phyloP scores from a whole-genome alignment of 78 protist genomes.

The Dictyostelium brefeldianum region DNA sequence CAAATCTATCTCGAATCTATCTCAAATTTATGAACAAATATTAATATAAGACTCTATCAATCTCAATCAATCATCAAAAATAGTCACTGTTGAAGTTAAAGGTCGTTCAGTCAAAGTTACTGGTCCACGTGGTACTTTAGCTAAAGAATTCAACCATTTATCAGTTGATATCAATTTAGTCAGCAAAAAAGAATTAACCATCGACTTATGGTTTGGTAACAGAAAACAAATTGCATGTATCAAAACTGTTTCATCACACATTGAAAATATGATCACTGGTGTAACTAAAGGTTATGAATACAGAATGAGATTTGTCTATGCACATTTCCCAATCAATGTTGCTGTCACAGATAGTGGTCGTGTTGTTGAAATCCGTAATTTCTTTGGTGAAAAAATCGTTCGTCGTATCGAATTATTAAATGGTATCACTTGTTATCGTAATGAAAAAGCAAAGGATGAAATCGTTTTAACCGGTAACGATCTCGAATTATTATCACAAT shows the following conservation, averaged over 20 bases:
- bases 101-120: slow-evolving; percentile 87
- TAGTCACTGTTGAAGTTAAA: slow-evolving; percentile 71
- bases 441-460: slow-evolving; percentile 96
- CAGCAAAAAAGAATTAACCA: slow-evolving; percentile 18
- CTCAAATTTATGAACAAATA: not conserved
- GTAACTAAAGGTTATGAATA: slow-evolving; percentile 98
- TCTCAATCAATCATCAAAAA: not conserved
- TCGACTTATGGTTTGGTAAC: slow-evolving; percentile 93
- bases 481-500: slow-evolving; percentile 95
- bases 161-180: slow-evolving; percentile 85
- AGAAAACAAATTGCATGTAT: slow-evolving; percentile 93
- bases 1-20: not conserved
- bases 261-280: slow-evolving; percentile 99
- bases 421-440: slow-evolving; percentile 91
- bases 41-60: not conserved
- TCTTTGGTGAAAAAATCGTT: slow-evolving; percentile 97
- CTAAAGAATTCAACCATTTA: slow-evolving; percentile 92
- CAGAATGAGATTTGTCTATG: slow-evolving; percentile 99
- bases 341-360: slow-evolving; percentile 82
- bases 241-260: slow-evolving; percentile 95
- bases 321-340: slow-evolving; percentile 99
- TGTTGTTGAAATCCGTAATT: slow-evolving; percentile 98
- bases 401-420: slow-evolving; percentile 88
- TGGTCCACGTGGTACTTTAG: slow-evolving; percentile 98
- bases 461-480: slow-evolving; percentile 96